Percentiles rank a stretch among this genome's conserved stretches.
Evolutionary conservation across 305 asterid genomes (phyloP).

Genomic region (Ruellia speciosa): DNA sequence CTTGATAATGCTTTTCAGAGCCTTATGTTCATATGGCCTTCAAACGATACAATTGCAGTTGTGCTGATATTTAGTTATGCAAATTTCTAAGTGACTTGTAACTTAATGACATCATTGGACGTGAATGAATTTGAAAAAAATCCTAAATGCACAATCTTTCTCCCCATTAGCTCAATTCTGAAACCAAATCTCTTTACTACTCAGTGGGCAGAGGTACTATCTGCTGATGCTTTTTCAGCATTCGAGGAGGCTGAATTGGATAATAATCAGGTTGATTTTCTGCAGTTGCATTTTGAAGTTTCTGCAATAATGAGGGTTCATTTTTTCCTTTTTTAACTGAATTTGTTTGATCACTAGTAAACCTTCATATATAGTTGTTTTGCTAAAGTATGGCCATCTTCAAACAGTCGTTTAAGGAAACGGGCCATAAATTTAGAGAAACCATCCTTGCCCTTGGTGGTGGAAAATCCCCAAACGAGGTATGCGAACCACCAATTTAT

Average conservation of each 20-base stretch:
- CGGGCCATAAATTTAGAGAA: slow-evolving; percentile 65
- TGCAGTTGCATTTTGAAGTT: background rate
- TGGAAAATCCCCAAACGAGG: slow-evolving; percentile 73
- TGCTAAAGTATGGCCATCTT: slow-evolving; percentile 1
- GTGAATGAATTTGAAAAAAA: no score
- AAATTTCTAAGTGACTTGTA: no score
- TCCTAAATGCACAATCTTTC: no score
- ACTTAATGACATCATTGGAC: no score
- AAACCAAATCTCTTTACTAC: no score
- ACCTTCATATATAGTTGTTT: background rate
- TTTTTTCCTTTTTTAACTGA: no score
- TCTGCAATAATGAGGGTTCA: background rate
- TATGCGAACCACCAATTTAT: no score
- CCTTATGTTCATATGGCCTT: no score
- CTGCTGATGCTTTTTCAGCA: slow-evolving; percentile 82
- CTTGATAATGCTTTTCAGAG: no score
- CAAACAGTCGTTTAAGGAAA: slow-evolving; percentile 51
- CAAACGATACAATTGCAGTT: background rate
- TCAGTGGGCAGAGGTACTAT: slow-evolving; percentile 87
- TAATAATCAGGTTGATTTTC: slow-evolving; percentile 44
- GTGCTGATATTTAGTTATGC: background rate
- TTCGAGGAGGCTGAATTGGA: slow-evolving; percentile 70
- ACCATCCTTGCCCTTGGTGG: slow-evolving; percentile 80
- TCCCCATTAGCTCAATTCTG: no score
- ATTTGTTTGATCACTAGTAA: background rate